phyloP scores from a whole-genome alignment of 2,329 filamentous ascomycete species.

The Pseudonectria foliicola region DNA sequence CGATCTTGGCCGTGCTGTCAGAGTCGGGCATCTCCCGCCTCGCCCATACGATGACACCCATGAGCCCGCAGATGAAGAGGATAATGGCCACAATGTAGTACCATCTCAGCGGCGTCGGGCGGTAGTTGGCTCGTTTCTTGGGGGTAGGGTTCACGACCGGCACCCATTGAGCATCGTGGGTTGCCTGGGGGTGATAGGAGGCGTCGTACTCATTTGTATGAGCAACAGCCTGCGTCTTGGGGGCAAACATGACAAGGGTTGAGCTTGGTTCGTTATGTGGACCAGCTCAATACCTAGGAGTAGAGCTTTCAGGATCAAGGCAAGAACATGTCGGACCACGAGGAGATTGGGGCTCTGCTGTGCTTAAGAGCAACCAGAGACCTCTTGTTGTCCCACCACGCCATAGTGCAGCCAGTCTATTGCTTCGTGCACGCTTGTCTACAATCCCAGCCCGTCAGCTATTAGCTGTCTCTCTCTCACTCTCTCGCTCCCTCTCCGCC shows the following conservation, averaged over 20 bases:
- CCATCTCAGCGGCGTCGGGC: conserved; percentile 20
- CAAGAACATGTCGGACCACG: too few relatives aligned
- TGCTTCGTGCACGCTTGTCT: too few relatives aligned
- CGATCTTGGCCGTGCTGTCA: conserved; percentile 14
- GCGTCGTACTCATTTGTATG: conserved; percentile 9
- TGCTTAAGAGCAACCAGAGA: too few relatives aligned
- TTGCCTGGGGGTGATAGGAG: conserved; percentile 17
- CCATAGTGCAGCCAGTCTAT: too few relatives aligned
- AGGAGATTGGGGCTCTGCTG: too few relatives aligned
- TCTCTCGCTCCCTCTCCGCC: too few relatives aligned
- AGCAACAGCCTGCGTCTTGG: conserved; percentile 10
- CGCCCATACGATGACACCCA: conserved; percentile 19
- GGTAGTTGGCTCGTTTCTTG: conserved; percentile 15
- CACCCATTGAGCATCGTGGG: conserved; percentile 16
- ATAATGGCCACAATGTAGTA: conserved; percentile 15
- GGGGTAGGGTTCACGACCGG: conserved; percentile 5
- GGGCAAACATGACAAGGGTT: conserved; percentile 13
- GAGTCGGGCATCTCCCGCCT: conserved; percentile 18
- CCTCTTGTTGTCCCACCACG: too few relatives aligned
- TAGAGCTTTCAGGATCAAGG: background rate
- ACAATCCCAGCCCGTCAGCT: too few relatives aligned
- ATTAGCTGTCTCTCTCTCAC: too few relatives aligned
- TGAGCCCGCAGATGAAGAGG: conserved; percentile 9
- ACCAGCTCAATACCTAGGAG: conserved; percentile 3
- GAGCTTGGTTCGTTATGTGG: too few relatives aligned